These are phyloP conservation scores for Pelargonium cotyledonis DNA, from an alignment of 441 rosid species.

Conservation along the genomic window DNA sequence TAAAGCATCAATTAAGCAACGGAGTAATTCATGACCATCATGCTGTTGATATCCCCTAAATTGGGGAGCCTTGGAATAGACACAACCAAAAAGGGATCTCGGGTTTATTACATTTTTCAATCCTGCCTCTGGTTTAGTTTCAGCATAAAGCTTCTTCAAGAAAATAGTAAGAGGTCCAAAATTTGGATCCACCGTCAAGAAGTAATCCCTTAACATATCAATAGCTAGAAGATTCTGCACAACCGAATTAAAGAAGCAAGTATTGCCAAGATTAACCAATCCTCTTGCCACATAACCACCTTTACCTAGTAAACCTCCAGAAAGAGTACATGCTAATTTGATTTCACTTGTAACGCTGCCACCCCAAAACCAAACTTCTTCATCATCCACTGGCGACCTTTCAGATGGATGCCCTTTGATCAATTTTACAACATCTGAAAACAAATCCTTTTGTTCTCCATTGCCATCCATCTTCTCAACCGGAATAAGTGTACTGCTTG, in stretches of 20 bases:
- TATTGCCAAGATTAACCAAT: constrained; percentile 80
- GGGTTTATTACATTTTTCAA: constrained; percentile 65
- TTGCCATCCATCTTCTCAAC: constrained; percentile 55
- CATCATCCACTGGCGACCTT: constrained; percentile 36
- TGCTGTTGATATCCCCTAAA: constrained; percentile 92
- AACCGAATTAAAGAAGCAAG: constrained; percentile 91
- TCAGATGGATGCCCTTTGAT: constrained; percentile 45
- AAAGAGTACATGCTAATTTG: constrained; percentile 30
- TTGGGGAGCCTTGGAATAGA: constrained; percentile 78
- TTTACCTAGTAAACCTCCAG: constrained; percentile 35
- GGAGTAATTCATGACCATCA: constrained; percentile 88
- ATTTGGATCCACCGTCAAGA: constrained; percentile 41
- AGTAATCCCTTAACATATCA: constrained; percentile 46
- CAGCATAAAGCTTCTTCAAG: constrained; percentile 61
- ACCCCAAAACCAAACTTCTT: constrained; percentile 54
- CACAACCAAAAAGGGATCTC: constrained; percentile 46
- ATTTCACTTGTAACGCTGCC: constrained; percentile 24
- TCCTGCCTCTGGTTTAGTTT: constrained; percentile 54
- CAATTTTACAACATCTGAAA: constrained; percentile 51
- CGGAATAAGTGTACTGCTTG: constrained; percentile 51
- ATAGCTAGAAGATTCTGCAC: constrained; percentile 83
- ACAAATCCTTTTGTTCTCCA: constrained; percentile 45
- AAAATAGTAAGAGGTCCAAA: constrained; percentile 56
- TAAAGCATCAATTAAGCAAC: constrained; percentile 73
- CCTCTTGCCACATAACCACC: constrained; percentile 61